Evolutionary conservation across 73 alveolate species (phyloP).

Genomic region (Symbiodinium natans): DNA sequence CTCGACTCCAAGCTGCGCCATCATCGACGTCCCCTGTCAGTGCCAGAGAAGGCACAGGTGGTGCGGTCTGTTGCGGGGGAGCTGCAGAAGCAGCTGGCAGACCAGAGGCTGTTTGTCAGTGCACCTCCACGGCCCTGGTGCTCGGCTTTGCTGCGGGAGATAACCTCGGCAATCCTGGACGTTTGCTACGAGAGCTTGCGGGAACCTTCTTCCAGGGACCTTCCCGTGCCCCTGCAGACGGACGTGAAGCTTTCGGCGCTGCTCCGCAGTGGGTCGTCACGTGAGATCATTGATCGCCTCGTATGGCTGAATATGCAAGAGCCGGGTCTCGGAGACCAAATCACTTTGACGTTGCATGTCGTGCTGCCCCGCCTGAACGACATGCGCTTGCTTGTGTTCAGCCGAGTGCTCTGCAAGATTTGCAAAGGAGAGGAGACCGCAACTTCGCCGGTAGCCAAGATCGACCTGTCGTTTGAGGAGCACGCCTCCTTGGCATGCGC

Average conservation of each 20-base stretch:
- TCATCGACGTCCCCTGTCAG: conserved; percentile 55
- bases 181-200: not conserved
- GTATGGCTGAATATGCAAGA: conserved; percentile 48
- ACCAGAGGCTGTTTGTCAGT: not conserved
- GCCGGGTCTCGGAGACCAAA: conserved; percentile 63
- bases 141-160: conserved; percentile 40
- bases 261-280: conserved; percentile 28
- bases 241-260: conserved; percentile 15
- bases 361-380: conserved; percentile 64
- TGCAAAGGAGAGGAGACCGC: conserved; percentile 27
- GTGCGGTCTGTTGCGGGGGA: conserved; percentile 74
- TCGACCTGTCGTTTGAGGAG: not conserved
- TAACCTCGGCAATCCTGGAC: conserved; percentile 26
- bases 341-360: conserved; percentile 61
- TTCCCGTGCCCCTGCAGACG: not conserved
- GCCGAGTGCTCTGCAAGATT: conserved; percentile 45
- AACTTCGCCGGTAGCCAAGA: not conserved
- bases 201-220: not conserved
- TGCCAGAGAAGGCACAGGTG: conserved; percentile 74
- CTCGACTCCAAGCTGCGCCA: conserved; percentile 48
- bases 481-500: not conserved
- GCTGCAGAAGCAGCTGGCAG: not conserved
- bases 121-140: conserved; percentile 30
- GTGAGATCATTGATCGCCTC: conserved; percentile 68
- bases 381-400: conserved; percentile 65